Evolutionary conservation across 2,329 filamentous ascomycete species (phyloP).

Genomic region (Stachybotrys echinatus): DNA sequence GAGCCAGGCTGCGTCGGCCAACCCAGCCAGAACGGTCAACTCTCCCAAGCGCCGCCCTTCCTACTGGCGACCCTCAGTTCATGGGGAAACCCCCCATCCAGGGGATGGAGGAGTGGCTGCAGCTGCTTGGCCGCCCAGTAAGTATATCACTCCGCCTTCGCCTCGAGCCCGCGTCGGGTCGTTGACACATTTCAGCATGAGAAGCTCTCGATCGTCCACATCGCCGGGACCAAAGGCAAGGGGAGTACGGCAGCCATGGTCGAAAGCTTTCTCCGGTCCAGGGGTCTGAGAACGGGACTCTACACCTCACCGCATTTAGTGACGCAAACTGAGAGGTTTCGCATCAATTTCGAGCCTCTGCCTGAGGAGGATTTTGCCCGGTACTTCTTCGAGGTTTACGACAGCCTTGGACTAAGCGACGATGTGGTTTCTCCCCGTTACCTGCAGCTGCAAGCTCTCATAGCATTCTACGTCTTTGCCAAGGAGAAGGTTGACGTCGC

Average conservation of each 20-base stretch:
- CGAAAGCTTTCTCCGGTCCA: slow-evolving; percentile 31
- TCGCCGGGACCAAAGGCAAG: slow-evolving; percentile 51
- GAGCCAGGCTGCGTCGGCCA: neutral
- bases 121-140: neutral
- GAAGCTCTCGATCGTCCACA: slow-evolving; percentile 33
- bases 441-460: slow-evolving; percentile 4
- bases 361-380: slow-evolving; percentile 31
- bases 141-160: neutral
- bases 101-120: neutral
- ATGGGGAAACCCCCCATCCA: neutral
- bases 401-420: slow-evolving; percentile 17
- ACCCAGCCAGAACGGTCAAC: neutral
- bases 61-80: neutral
- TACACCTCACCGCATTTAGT: slow-evolving; percentile 45
- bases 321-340: slow-evolving; percentile 35
- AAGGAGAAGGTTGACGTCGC: slow-evolving; percentile 25
- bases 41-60: neutral
- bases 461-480: slow-evolving; percentile 3
- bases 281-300: slow-evolving; percentile 27
- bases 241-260: slow-evolving; percentile 45
- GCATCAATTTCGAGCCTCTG: slow-evolving; percentile 31
- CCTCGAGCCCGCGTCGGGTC: neutral
- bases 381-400: slow-evolving; percentile 39
- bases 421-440: slow-evolving; percentile 1
- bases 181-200: neutral